Percentiles rank a stretch among this genome's conserved stretches.
Evolutionary conservation across 2,329 filamentous ascomycete species (phyloP).

Genomic region (Calonectria multiphialidica): DNA sequence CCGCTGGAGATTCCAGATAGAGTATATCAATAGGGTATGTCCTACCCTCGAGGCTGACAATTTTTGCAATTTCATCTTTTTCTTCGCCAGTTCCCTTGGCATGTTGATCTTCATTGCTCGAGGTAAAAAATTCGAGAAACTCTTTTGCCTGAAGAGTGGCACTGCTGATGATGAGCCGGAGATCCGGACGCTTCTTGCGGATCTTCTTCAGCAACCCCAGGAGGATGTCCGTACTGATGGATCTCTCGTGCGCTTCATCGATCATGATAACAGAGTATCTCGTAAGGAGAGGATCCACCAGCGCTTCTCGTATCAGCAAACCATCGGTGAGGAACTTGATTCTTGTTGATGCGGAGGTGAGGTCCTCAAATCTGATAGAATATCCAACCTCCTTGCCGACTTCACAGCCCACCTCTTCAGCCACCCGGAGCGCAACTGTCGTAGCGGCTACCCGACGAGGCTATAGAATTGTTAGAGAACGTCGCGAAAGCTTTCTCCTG

Average conservation of each 20-base stretch:
- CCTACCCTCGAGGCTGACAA: slow-evolving; percentile 88
- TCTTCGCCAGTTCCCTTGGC: slow-evolving; percentile 44
- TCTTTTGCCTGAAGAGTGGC: slow-evolving; percentile 92
- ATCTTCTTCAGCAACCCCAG: slow-evolving; percentile 95
- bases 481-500: slow-evolving; percentile 22
- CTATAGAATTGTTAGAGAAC: slow-evolving; percentile 58
- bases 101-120: slow-evolving; percentile 51
- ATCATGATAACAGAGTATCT: slow-evolving; percentile 98
- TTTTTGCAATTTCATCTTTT: slow-evolving; percentile 54
- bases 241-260: slow-evolving; percentile 95
- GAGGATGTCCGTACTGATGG: slow-evolving; percentile 90
- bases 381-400: slow-evolving; percentile 94
- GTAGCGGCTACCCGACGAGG: slow-evolving; percentile 92
- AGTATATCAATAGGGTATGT: slow-evolving; percentile 91
- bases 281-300: slow-evolving; percentile 91
- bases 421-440: slow-evolving; percentile 88
- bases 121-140: slow-evolving; percentile 82
- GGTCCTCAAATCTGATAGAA: slow-evolving; percentile 92
- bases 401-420: slow-evolving; percentile 88
- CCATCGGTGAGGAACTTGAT: slow-evolving; percentile 98
- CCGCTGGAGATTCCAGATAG: slow-evolving; percentile 81
- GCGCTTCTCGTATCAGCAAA: slow-evolving; percentile 87
- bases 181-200: slow-evolving; percentile 79
- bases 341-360: slow-evolving; percentile 84
- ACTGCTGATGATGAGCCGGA: slow-evolving; percentile 92